phyloP scores from a whole-genome alignment of 805 yeast genomes.

The Wickerhamiella qilinensis region DNA sequence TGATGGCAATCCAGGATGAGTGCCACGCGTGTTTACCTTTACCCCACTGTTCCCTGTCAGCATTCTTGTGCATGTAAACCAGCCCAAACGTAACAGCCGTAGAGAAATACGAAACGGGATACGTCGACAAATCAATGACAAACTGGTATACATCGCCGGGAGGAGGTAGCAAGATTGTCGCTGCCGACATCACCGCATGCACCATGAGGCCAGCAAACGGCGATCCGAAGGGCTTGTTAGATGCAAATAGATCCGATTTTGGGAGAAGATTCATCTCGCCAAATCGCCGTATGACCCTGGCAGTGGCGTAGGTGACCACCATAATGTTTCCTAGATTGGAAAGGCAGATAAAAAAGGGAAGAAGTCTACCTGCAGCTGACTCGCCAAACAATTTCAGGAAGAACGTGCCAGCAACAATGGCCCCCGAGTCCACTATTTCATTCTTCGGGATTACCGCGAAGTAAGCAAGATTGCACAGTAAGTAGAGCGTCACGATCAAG shows the following conservation, averaged over 20 bases:
- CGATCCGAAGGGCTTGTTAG: constrained; percentile 24
- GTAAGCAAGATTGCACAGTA: constrained; percentile 42
- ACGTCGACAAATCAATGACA: constrained; percentile 43
- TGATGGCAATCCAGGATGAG: constrained; percentile 18
- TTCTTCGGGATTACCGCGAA: constrained; percentile 33
- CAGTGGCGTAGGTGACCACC: constrained; percentile 47
- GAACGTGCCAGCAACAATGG: constrained; percentile 46
- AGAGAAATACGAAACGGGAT: constrained; percentile 48
- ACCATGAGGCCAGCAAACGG: constrained; percentile 31
- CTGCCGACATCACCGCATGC: constrained; percentile 41
- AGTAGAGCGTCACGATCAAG: constrained; percentile 35
- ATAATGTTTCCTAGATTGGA: constrained; percentile 51
- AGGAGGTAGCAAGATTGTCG: constrained; percentile 42
- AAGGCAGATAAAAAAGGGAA: constrained; percentile 42
- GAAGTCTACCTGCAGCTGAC: constrained; percentile 30
- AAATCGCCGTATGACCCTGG: constrained; percentile 41
- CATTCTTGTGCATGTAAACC: constrained; percentile 32
- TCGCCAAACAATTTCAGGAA: constrained; percentile 44
- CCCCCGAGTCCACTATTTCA: constrained; percentile 35
- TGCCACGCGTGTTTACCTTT: constrained; percentile 16
- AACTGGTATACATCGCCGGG: constrained; percentile 49
- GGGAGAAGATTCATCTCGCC: constrained; percentile 38
- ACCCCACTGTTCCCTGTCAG: constrained; percentile 28
- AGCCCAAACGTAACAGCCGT: constrained; percentile 36
- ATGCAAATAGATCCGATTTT: constrained; percentile 30